These are phyloP conservation scores for Colletotrichum sp. DNA, from an alignment of 2,329 filamentous ascomycete genomes.

Conservation along the genomic window DNA sequence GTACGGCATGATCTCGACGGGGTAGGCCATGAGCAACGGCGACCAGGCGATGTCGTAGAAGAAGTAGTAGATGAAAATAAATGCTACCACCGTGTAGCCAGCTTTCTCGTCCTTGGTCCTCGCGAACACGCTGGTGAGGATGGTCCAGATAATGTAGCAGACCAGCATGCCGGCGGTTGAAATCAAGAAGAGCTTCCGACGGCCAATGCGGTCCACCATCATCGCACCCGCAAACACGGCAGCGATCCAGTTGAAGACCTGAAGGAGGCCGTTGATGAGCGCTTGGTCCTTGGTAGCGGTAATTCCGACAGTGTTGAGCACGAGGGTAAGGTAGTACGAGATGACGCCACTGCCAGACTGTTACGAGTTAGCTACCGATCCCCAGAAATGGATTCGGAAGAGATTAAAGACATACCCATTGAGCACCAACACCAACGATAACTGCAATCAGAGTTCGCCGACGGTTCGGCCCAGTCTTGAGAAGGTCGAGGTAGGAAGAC, in stretches of 20 bases:
- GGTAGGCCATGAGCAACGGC: slow-evolving; percentile 20
- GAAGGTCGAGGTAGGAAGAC: slow-evolving; percentile 29
- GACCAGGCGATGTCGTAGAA: slow-evolving; percentile 23
- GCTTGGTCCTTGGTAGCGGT: slow-evolving; percentile 39
- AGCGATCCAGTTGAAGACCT: slow-evolving; percentile 14
- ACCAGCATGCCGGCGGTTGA: slow-evolving; percentile 32
- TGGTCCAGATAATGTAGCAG: slow-evolving; percentile 30
- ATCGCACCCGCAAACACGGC: slow-evolving; percentile 36
- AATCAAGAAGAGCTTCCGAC: slow-evolving; percentile 49
- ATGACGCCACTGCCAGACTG: slow-evolving; percentile 33
- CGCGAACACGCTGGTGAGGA: slow-evolving; percentile 11
- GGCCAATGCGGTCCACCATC: slow-evolving; percentile 44
- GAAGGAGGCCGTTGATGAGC: slow-evolving; percentile 41
- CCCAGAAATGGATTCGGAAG: rapidly evolving
- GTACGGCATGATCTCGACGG: slow-evolving; percentile 24
- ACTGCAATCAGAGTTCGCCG: slow-evolving; percentile 29
- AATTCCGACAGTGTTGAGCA: slow-evolving; percentile 35
- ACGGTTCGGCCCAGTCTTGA: slow-evolving; percentile 32
- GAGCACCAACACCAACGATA: slow-evolving; percentile 28
- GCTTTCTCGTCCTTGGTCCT: slow-evolving; percentile 1
- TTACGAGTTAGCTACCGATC: neutral
- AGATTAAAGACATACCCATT: slow-evolving; percentile 22
- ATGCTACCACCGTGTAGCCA: slow-evolving; percentile 23
- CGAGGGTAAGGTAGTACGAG: slow-evolving; percentile 40
- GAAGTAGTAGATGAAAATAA: slow-evolving; percentile 23